Conservation (phyloP, 345 rosid genomes). For the Rhodomyrtus tomentosa region DNA sequence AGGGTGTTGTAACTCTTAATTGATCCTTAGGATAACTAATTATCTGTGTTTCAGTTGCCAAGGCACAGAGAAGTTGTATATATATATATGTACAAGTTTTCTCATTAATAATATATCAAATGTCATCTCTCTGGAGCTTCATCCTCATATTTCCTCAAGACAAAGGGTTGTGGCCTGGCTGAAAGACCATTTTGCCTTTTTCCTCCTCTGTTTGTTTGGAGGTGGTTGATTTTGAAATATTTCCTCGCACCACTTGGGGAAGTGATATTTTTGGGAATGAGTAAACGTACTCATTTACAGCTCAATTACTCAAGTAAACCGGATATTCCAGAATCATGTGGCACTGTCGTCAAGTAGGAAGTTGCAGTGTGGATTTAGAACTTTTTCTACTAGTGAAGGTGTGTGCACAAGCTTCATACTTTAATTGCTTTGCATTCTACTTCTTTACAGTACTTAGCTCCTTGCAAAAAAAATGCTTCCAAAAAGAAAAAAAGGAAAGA, state of each 20-base stretch:
- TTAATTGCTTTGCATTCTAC: not conserved
- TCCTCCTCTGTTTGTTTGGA: not conserved
- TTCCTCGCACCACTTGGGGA: not conserved
- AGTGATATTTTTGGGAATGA: slow-evolving; percentile 2
- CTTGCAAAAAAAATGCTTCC: not conserved
- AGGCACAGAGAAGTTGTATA: not conserved
- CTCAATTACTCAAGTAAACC: slow-evolving; percentile 25
- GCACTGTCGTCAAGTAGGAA: slow-evolving; percentile 39
- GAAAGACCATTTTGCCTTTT: not conserved
- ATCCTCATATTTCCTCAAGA: not conserved
- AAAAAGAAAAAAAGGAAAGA: not conserved
- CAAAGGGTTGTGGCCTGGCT: not conserved
- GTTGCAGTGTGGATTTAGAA: slow-evolving; percentile 43
- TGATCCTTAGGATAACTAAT: not conserved
- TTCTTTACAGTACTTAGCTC: not conserved
- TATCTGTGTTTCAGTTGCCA: not conserved
- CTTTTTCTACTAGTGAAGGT: slow-evolving; percentile 66
- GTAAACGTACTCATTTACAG: slow-evolving; percentile 23
- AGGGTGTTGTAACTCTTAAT: not conserved
- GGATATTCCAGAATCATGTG: slow-evolving; percentile 21
- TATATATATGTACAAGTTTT: not conserved
- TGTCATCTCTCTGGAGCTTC: not conserved
- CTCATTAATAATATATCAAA: not conserved
- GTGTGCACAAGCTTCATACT: slow-evolving; percentile 1
- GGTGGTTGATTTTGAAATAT: not conserved